These are phyloP conservation scores for Trichoderma polysporum DNA, from an alignment of 2,329 filamentous ascomycete genomes.

Conservation along the genomic window DNA sequence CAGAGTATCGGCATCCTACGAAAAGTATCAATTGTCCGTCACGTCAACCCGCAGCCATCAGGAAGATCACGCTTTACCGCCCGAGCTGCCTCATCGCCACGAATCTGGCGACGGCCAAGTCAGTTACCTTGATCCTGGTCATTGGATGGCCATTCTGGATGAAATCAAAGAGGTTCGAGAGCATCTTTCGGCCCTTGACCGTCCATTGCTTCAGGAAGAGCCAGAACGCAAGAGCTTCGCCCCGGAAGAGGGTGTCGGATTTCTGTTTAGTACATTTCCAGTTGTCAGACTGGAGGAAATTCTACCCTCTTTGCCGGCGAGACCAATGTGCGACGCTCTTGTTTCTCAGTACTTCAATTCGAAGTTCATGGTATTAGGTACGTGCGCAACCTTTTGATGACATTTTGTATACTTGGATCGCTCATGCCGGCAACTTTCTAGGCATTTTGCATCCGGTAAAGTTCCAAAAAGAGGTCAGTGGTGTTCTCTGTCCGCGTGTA, in stretches of 20 bases:
- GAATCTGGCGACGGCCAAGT: conserved; percentile 1
- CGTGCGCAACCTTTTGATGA: neutral
- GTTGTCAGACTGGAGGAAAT: neutral
- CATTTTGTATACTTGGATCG: neutral
- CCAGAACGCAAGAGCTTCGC: neutral
- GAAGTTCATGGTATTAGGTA: neutral
- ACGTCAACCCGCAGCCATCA: neutral
- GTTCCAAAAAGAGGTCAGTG: conserved; percentile 4
- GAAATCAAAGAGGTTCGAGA: conserved; percentile 12
- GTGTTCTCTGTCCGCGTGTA: neutral
- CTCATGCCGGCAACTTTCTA: neutral
- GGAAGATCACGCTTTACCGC: neutral
- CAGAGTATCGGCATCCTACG: neutral
- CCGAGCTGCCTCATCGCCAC: conserved; percentile 7
- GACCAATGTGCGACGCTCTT: neutral
- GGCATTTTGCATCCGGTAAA: conserved; percentile 6
- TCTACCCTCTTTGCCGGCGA: neutral
- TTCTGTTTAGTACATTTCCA: neutral
- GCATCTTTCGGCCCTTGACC: neutral
- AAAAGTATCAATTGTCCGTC: neutral
- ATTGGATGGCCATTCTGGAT: conserved; percentile 8
- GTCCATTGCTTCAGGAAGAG: neutral
- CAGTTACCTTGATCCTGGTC: neutral
- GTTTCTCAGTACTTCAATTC: conserved; percentile 11
- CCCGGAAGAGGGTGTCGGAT: neutral